A percentile compares a stretch with the other conserved stretches of the same genome.
Evolutionary conservation across 2,329 filamentous ascomycete genomes (phyloP).

Genomic region (Alternaria sp.): DNA sequence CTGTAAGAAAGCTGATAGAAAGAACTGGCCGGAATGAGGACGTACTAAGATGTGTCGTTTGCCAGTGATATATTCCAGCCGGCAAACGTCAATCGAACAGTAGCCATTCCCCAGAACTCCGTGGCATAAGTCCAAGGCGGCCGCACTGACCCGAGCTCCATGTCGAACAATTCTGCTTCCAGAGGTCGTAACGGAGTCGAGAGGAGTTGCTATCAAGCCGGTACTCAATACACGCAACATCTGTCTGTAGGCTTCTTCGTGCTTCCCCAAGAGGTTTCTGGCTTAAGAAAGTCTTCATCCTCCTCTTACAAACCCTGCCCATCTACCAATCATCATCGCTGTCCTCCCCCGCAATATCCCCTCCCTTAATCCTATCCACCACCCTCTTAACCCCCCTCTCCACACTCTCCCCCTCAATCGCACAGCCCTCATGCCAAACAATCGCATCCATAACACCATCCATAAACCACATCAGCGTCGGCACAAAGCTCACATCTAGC

Average conservation of each 20-base stretch:
- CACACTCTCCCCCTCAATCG: conserved; percentile 31
- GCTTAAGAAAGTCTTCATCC: background rate
- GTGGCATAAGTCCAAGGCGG: background rate
- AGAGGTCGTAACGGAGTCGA: background rate
- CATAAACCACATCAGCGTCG: conserved; percentile 32
- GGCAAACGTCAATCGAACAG: background rate
- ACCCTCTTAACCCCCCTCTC: conserved; percentile 30
- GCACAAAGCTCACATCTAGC: conserved; percentile 31
- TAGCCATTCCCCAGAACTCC: background rate
- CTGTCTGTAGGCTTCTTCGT: background rate
- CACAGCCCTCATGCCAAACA: conserved; percentile 33
- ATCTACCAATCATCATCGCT: conserved; percentile 26
- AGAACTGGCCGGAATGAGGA: background rate
- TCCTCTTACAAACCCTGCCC: background rate
- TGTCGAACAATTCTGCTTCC: background rate
- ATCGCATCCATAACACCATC: conserved; percentile 28
- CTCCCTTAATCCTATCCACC: conserved; percentile 32
- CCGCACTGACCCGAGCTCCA: too few species aligned
- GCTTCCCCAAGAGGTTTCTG: background rate
- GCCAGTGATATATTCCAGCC: too few species aligned
- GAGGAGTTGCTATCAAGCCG: background rate
- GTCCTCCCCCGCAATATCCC: conserved; percentile 29
- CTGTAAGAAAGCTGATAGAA: background rate
- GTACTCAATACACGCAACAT: background rate
- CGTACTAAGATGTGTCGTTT: background rate